Evolutionary conservation across 1,139 yeast species (phyloP), one percentile per base, ranked within the genome.

Genomic region (Debaryomyces fabryi): DNA sequence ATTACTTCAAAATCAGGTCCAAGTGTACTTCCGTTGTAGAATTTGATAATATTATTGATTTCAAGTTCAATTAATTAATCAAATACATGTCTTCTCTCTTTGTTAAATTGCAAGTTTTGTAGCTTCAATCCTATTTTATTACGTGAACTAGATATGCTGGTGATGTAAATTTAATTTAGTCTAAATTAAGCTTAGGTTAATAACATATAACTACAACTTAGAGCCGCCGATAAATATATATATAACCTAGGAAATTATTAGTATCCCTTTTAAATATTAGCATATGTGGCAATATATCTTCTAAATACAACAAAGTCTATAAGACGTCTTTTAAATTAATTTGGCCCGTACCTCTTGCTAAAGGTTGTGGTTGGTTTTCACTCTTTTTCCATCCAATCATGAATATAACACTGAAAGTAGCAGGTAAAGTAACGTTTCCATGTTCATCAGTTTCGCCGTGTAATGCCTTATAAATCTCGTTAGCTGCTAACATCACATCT

Each of bases 351-450:
- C 96, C 96, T 53, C 96, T 72, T 47, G 79, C 78, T 54, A 87
- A 74, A 0, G 96, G 95, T 59, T 85, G 73, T 3, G 91, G 91
- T 60, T 88, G 90, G 47, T 67, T 63, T 6, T 76, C 79, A 50
- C 88, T 79, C 56, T 85, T 85, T 65, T 88, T 89, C 96, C 96
- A 89, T 1, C 96, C 96, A 63, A 89, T 87, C 89, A 89, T 85
- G 62, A 85, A 86, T 16, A 89, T 82, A 44, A 89, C 79, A 52
- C 90, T 73, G 64, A 82, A 89, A 0, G 96, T 89, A 4, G 79
- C 83, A 1, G 86, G 86, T 37, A 81, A 63, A 1, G 79, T 70
- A 18, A 69, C 63, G 0, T 67, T 65, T 0, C 81, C 81, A n/a
- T 64, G 53, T 2, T 63, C 68, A 48, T 71, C 81, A 13, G 76